Conservation (phyloP, 1,284 basidiomycete genomes). For the Sporisorium reilianum region DNA sequence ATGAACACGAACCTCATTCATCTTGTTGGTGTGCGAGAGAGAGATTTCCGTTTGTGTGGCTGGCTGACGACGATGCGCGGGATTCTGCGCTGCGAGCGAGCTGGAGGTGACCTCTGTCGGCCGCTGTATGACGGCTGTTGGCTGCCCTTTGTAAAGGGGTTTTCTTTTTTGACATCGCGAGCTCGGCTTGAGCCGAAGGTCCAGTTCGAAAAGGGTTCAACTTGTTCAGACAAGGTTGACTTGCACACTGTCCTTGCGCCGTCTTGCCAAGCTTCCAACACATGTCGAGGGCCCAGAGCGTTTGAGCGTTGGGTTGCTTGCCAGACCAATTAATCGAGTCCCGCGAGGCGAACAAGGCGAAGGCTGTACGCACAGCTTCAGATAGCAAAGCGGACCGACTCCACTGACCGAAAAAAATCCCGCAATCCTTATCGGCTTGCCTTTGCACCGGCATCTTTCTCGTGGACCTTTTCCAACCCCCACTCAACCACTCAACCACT, state of each 20-base stretch:
- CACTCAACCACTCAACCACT: not conserved
- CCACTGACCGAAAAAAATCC: not conserved
- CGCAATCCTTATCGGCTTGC: conserved; percentile 4
- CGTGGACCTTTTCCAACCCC: not conserved
- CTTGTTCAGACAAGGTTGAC: not conserved
- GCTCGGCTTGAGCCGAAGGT: not conserved
- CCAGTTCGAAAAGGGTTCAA: not conserved
- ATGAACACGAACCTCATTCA: not conserved
- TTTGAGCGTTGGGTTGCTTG: no score
- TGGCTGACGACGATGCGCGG: not conserved
- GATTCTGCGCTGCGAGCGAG: not conserved
- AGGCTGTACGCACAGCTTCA: no score
- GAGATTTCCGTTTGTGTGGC: not conserved
- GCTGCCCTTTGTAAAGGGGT: not conserved
- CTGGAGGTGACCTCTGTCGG: no score
- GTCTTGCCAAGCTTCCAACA: not conserved
- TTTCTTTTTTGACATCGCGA: not conserved
- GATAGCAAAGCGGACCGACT: no score
- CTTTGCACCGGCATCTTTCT: not conserved
- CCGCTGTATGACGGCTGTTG: not conserved
- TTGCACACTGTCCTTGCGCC: not conserved
- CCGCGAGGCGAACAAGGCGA: no score
- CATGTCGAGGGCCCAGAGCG: no score
- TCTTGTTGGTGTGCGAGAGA: not conserved
- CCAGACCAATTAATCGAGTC: no score